Percentiles rank a stretch among this genome's conserved stretches.
Evolutionary conservation across 805 yeast genomes (phyloP).

Genomic region (Blastobotrys peoriensis): DNA sequence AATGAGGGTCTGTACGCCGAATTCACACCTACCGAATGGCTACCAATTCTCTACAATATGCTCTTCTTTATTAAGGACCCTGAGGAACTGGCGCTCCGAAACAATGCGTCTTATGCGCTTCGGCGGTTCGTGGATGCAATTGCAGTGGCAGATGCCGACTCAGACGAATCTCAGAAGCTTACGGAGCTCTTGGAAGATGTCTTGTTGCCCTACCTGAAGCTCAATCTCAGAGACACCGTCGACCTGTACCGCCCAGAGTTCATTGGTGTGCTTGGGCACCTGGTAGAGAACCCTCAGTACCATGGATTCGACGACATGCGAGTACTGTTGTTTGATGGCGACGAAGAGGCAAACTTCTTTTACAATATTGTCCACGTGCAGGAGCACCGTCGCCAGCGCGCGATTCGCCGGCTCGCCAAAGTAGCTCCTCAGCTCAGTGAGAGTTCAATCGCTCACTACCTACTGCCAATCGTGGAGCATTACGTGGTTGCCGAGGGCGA

Average conservation of each 20-base stretch:
- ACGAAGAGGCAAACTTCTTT: slow-evolving; percentile 81
- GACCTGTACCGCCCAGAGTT: slow-evolving; percentile 70
- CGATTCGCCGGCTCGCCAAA: slow-evolving; percentile 59
- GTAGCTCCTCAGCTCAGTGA: slow-evolving; percentile 43
- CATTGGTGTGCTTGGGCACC: slow-evolving; percentile 57
- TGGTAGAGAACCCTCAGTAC: slow-evolving; percentile 43
- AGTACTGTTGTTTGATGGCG: slow-evolving; percentile 53
- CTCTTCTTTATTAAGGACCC: slow-evolving; percentile 70
- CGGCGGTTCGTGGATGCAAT: slow-evolving; percentile 59
- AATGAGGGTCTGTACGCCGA: slow-evolving; percentile 47
- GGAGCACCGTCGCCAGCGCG: slow-evolving; percentile 76
- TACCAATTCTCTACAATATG: slow-evolving; percentile 63
- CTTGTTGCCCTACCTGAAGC: slow-evolving; percentile 58
- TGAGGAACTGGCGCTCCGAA: slow-evolving; percentile 72
- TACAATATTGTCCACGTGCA: slow-evolving; percentile 76
- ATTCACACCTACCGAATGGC: slow-evolving; percentile 60
- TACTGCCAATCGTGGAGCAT: slow-evolving; percentile 80
- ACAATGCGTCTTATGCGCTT: slow-evolving; percentile 63
- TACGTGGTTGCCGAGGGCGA: slow-evolving; percentile 43
- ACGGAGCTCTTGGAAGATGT: slow-evolving; percentile 41
- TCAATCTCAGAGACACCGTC: slow-evolving; percentile 55
- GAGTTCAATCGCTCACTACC: slow-evolving; percentile 64
- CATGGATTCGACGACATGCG: slow-evolving; percentile 62
- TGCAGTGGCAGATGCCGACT: slow-evolving; percentile 22
- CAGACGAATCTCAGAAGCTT: slow-evolving; percentile 29